Evolutionary conservation across 2,329 filamentous ascomycete species (phyloP).

Genomic region (Whalleya microplaca): DNA sequence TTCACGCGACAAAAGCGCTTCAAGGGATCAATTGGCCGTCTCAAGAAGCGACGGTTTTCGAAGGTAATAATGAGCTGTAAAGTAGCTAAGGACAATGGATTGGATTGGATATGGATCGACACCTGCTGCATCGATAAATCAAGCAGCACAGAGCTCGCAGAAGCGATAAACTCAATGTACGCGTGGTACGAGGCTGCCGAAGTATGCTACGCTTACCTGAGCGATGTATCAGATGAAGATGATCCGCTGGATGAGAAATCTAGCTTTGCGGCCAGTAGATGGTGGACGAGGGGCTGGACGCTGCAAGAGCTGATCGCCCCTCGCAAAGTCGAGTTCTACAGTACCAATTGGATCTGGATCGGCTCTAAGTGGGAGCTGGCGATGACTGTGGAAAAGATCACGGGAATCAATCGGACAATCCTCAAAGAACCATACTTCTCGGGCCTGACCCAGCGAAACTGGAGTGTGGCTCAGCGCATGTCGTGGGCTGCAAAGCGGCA

Average conservation of each 20-base stretch:
- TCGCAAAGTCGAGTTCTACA: slow-evolving; percentile 2
- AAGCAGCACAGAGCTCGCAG: slow-evolving; percentile 12
- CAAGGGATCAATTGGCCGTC: neutral
- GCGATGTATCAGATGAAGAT: slow-evolving; percentile 3
- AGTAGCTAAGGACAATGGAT: neutral
- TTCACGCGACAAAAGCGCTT: neutral
- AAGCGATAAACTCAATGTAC: slow-evolving; percentile 16
- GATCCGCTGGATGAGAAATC: neutral
- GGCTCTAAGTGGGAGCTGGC: slow-evolving; percentile 1
- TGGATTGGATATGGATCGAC: slow-evolving; percentile 10
- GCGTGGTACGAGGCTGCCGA: slow-evolving; percentile 7
- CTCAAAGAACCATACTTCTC: neutral
- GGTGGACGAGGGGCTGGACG: slow-evolving; percentile 19
- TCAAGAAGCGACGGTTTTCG: neutral
- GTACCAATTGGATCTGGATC: slow-evolving; percentile 5
- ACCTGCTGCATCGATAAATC: slow-evolving; percentile 19
- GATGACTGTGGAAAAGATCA: slow-evolving; percentile 1
- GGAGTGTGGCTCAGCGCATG: slow-evolving; percentile 4
- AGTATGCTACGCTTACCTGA: slow-evolving; percentile 12
- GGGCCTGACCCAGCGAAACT: neutral
- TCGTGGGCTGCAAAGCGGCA: slow-evolving; percentile 14
- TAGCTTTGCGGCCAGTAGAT: slow-evolving; percentile 1
- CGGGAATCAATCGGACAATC: slow-evolving; percentile 8
- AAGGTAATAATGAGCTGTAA: neutral
- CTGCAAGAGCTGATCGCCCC: slow-evolving; percentile 28